Percentiles rank a stretch among this genome's conserved stretches.
phyloP scores from a whole-genome alignment of 2,329 filamentous ascomycete genomes.

The Phyllosticta citrichinensis region DNA sequence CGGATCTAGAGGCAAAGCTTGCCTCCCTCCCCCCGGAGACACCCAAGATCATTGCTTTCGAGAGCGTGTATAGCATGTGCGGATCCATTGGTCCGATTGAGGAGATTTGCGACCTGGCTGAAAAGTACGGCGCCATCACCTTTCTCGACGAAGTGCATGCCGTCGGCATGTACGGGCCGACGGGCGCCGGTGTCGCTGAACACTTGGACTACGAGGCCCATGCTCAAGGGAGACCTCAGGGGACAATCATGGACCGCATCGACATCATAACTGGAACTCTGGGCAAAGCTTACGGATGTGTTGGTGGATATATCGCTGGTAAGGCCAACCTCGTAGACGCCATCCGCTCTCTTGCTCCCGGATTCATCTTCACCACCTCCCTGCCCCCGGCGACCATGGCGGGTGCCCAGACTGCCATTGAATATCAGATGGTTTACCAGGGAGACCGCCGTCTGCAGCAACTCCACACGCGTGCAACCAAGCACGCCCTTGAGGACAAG shows the following conservation, averaged over 20 bases:
- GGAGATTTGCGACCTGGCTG: slow-evolving; percentile 88
- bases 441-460: slow-evolving; percentile 89
- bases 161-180: slow-evolving; percentile 96
- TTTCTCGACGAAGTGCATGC: slow-evolving; percentile 98
- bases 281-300: slow-evolving; percentile 95
- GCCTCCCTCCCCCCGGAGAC: slow-evolving; percentile 73
- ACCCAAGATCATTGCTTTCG: slow-evolving; percentile 97
- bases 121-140: slow-evolving; percentile 95
- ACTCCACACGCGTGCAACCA: slow-evolving; percentile 89
- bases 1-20: slow-evolving; percentile 83
- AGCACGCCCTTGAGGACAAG: slow-evolving; percentile 64
- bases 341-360: slow-evolving; percentile 86
- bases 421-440: slow-evolving; percentile 79
- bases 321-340: slow-evolving; percentile 80
- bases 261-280: slow-evolving; percentile 97
- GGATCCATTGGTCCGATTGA: slow-evolving; percentile 94
- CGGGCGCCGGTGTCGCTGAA: slow-evolving; percentile 91
- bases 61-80: slow-evolving; percentile 99
- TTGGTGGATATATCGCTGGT: slow-evolving; percentile 94
- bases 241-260: slow-evolving; percentile 88
- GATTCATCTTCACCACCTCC: slow-evolving; percentile 98
- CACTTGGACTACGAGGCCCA: slow-evolving; percentile 92
- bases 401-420: slow-evolving; percentile 80
- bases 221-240: slow-evolving; percentile 58
- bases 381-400: slow-evolving; percentile 96